Percentiles rank a stretch among this genome's conserved stretches.
phyloP scores from a whole-genome alignment of 2,329 filamentous ascomycete species.

The Cladophialophora bantiana region DNA sequence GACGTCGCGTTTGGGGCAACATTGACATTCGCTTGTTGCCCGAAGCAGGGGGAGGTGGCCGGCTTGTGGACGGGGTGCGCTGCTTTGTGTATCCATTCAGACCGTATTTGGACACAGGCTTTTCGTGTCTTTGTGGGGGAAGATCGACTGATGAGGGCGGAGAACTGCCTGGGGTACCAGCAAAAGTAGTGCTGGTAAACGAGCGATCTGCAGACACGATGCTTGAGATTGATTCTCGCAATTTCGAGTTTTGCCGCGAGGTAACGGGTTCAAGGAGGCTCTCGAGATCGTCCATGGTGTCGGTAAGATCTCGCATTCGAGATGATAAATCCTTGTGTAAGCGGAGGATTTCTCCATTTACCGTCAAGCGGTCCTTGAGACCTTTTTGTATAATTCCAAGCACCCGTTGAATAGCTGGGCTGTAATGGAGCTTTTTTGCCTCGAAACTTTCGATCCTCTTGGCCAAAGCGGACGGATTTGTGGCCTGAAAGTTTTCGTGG shows the following conservation, averaged over 20 bases:
- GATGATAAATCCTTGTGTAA: slow-evolving; percentile 84
- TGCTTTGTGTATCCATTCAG: slow-evolving; percentile 40
- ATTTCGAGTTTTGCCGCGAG: slow-evolving; percentile 69
- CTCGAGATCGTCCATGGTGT: slow-evolving; percentile 80
- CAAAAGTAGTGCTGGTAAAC: slow-evolving; percentile 71
- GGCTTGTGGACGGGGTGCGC: slow-evolving; percentile 51
- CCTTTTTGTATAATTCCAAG: slow-evolving; percentile 92
- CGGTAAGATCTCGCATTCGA: slow-evolving; percentile 79
- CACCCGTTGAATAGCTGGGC: slow-evolving; percentile 89
- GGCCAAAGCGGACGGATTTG: slow-evolving; percentile 71
- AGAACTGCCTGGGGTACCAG: slow-evolving; percentile 75
- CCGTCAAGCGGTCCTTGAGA: slow-evolving; percentile 91
- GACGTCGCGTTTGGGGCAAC: slow-evolving; percentile 35
- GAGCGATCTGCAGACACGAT: slow-evolving; percentile 80
- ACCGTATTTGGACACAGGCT: slow-evolving; percentile 54
- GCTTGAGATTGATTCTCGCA: slow-evolving; percentile 91
- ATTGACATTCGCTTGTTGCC: slow-evolving; percentile 37
- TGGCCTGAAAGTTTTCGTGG: slow-evolving; percentile 75
- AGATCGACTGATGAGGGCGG: slow-evolving; percentile 71
- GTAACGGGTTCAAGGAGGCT: slow-evolving; percentile 73
- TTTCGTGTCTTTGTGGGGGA: slow-evolving; percentile 58
- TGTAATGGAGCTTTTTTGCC: slow-evolving; percentile 92
- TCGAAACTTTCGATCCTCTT: slow-evolving; percentile 95
- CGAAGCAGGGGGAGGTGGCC: slow-evolving; percentile 39
- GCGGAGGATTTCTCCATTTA: slow-evolving; percentile 92